These are phyloP conservation scores for Saururus chinensis DNA, from an alignment of 164 flowering plant species.

Conservation along the genomic window DNA sequence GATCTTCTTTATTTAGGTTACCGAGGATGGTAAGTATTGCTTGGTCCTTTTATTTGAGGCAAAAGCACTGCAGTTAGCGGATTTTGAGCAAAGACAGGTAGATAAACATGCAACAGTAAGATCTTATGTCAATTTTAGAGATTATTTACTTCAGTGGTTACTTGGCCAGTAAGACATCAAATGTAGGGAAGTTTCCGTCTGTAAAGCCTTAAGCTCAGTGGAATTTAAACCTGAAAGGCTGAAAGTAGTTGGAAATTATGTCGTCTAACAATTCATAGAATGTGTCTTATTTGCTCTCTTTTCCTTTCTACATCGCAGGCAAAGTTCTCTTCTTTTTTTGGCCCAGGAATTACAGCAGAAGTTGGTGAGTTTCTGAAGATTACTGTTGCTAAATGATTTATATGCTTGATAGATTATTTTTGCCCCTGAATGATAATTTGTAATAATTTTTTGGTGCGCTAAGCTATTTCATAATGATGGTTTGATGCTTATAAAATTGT, in stretches of 20 bases:
- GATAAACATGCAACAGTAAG: background rate
- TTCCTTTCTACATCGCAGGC: slow-evolving; percentile 28
- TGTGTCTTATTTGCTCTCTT: too few relatives aligned
- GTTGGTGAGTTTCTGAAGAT: slow-evolving; percentile 45
- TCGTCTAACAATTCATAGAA: too few relatives aligned
- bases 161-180: too few relatives aligned
- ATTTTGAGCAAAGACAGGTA: slow-evolving; percentile 93
- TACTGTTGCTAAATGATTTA: background rate
- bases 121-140: too few relatives aligned
- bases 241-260: too few relatives aligned
- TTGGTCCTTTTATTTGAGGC: slow-evolving; percentile 81
- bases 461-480: background rate
- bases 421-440: background rate
- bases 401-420: background rate
- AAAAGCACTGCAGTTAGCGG: slow-evolving; percentile 67
- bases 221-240: too few relatives aligned
- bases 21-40: slow-evolving; percentile 79
- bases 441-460: background rate
- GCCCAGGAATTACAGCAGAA: slow-evolving; percentile 88
- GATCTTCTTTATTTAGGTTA: slow-evolving; percentile 34
- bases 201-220: too few relatives aligned
- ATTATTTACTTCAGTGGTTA: too few relatives aligned
- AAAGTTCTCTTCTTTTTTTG: slow-evolving; percentile 90
- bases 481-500: background rate
- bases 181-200: too few relatives aligned